Percentiles rank a stretch among this genome's conserved stretches.
Conservation (phyloP, 176 grass and related monocot genomes). For the Paspalum notatum region DNA sequence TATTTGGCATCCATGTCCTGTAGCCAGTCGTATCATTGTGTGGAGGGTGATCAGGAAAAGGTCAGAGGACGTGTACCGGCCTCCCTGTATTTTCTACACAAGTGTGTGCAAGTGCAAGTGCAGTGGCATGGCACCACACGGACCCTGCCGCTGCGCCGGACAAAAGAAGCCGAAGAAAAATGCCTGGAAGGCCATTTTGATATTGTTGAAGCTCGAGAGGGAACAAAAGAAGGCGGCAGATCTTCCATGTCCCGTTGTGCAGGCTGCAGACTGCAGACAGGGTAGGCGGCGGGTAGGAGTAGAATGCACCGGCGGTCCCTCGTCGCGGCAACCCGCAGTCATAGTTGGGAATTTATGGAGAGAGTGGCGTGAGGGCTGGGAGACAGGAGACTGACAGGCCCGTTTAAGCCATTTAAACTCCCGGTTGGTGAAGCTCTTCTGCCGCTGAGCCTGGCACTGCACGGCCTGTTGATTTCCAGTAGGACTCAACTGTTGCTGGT, state of each 20-base stretch:
- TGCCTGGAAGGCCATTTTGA: background rate
- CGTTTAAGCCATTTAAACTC: slow-evolving; percentile 34
- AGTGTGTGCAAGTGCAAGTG: background rate
- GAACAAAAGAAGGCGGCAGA: background rate
- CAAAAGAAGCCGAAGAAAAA: slow-evolving; percentile 40
- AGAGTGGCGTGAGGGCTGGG: too few species aligned
- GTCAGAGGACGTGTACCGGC: background rate
- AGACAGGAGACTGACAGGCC: slow-evolving; percentile 18
- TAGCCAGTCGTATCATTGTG: slow-evolving; percentile 8
- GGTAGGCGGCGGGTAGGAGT: background rate
- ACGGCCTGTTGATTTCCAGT: slow-evolving; percentile 1
- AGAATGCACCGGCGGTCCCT: background rate
- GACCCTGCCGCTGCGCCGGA: background rate
- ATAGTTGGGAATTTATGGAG: too few species aligned
- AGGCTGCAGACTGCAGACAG: background rate
- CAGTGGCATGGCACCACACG: background rate
- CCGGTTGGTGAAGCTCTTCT: slow-evolving; percentile 35
- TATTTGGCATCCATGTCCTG: background rate
- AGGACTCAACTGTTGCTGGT: background rate
- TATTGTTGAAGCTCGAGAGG: background rate
- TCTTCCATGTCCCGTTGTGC: slow-evolving; percentile 40
- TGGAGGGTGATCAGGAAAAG: background rate
- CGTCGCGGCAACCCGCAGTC: background rate
- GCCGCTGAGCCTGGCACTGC: slow-evolving; percentile 29
- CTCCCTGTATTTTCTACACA: slow-evolving; percentile 19